These are phyloP conservation scores for Cladosporium sp. DNA, from an alignment of 2,329 filamentous ascomycete genomes.

Conservation along the genomic window DNA sequence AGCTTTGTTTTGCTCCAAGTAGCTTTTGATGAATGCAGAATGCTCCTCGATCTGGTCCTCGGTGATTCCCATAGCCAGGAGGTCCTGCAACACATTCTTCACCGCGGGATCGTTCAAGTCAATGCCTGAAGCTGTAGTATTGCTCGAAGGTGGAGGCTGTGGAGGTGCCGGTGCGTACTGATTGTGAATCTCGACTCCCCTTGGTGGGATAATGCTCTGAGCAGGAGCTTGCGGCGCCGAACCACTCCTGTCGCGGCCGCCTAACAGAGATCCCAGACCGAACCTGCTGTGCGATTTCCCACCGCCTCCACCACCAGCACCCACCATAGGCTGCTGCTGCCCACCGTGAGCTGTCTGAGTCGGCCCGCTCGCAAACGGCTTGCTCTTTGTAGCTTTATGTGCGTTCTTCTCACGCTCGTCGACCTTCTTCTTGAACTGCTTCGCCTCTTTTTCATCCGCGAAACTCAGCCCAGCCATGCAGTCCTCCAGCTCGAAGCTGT, in stretches of 20 bases:
- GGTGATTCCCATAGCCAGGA: constrained; percentile 60
- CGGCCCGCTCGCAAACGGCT: constrained; percentile 56
- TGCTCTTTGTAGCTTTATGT: constrained; percentile 75
- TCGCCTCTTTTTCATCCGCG: constrained; percentile 94
- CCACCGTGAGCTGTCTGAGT: constrained; percentile 32
- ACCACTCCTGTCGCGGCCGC: constrained; percentile 44
- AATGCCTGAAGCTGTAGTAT: constrained; percentile 39
- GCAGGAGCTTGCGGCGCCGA: constrained; percentile 36
- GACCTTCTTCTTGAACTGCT: constrained; percentile 95
- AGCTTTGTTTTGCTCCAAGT: constrained; percentile 58
- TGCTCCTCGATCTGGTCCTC: constrained; percentile 63
- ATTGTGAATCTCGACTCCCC: constrained; percentile 32
- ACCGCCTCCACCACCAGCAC: constrained; percentile 27
- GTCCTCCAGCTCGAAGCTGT: constrained; percentile 92
- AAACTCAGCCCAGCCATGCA: constrained; percentile 88
- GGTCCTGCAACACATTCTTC: constrained; percentile 55
- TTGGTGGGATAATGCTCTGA: constrained; percentile 47
- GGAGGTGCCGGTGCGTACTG: constrained; percentile 29
- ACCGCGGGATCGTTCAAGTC: constrained; percentile 58
- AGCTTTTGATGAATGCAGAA: constrained; percentile 61
- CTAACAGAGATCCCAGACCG: constrained; percentile 44
- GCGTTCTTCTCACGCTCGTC: constrained; percentile 93
- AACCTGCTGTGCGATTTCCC: constrained; percentile 43
- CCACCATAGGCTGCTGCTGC: constrained; percentile 8
- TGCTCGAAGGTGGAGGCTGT: constrained; percentile 18